A percentile compares a stretch with the other conserved stretches of the same genome.
These are phyloP conservation scores for Neofusicoccum parvum DNA, from an alignment of 2,329 filamentous ascomycete species.

Conservation along the genomic window DNA sequence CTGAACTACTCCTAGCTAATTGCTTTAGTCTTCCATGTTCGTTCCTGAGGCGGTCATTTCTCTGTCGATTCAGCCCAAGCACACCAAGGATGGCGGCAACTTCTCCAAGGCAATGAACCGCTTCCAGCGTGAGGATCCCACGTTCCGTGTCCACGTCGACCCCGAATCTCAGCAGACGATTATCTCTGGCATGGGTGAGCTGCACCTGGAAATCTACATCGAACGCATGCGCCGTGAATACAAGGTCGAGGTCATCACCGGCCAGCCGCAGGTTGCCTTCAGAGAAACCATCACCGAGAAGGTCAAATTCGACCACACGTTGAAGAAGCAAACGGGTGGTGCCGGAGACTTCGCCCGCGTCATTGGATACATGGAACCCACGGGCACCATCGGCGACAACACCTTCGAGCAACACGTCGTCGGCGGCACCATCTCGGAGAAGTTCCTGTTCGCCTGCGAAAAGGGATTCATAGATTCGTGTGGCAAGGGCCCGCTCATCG, in stretches of 20 bases:
- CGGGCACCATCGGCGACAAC: conserved; percentile 71
- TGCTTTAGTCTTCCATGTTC: conserved; percentile 76
- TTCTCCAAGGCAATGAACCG: conserved; percentile 99
- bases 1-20: conserved; percentile 3
- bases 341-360: conserved; percentile 95
- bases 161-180: conserved; percentile 93
- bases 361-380: conserved; percentile 87
- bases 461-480: conserved; percentile 89
- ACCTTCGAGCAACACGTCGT: conserved; percentile 83
- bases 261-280: conserved; percentile 95
- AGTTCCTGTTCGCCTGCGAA: conserved; percentile 90
- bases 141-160: conserved; percentile 93
- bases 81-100: conserved; percentile 85
- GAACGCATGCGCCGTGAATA: conserved; percentile 97
- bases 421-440: conserved; percentile 90
- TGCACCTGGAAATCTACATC: conserved; percentile 96
- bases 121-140: conserved; percentile 97
- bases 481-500: conserved; percentile 84
- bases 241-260: conserved; percentile 92
- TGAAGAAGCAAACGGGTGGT: conserved; percentile 94
- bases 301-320: conserved; percentile 85
- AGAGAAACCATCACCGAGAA: conserved; percentile 84
- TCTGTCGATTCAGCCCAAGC: conserved; percentile 94
- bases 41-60: conserved; percentile 98
- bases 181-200: conserved; percentile 96